A percentile compares a stretch with the other conserved stretches of the same genome.
Conservation (phyloP, 305 asterid genomes). For the Fraxinus sp. region DNA sequence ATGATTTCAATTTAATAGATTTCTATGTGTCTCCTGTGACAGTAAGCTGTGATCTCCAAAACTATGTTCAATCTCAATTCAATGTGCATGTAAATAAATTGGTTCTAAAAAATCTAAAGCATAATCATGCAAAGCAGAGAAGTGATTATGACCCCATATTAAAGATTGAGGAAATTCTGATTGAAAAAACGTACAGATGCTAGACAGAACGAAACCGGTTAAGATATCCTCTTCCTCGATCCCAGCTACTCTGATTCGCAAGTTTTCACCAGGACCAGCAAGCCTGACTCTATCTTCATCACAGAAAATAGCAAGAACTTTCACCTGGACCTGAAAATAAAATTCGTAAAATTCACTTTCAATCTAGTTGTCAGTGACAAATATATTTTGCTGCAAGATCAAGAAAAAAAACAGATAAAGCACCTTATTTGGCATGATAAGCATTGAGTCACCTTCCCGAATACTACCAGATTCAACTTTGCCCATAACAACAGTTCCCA, state of each 20-base stretch:
- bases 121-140: background rate
- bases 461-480: constrained; percentile 91
- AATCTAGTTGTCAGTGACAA: background rate
- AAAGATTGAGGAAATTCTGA: background rate
- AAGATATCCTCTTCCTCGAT: constrained; percentile 87
- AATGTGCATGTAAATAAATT: background rate
- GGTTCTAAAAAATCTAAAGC: background rate
- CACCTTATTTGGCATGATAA: constrained; percentile 98
- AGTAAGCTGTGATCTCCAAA: background rate
- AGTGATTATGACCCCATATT: background rate
- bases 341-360: background rate
- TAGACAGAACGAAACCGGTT: constrained; percentile 74
- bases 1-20: background rate
- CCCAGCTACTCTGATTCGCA: constrained; percentile 88
- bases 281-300: constrained; percentile 76
- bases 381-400: constrained; percentile 1
- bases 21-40: background rate
- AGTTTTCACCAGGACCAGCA: constrained; percentile 97
- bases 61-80: background rate
- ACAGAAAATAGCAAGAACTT: constrained; percentile 71
- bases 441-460: constrained; percentile 75
- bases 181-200: constrained; percentile 47
- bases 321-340: constrained; percentile 66
- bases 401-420: constrained; percentile 8
- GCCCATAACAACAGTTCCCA: constrained; percentile 99